Evolutionary conservation across 140 eudicot species (phyloP).

Genomic region (Anethum foeniculum): DNA sequence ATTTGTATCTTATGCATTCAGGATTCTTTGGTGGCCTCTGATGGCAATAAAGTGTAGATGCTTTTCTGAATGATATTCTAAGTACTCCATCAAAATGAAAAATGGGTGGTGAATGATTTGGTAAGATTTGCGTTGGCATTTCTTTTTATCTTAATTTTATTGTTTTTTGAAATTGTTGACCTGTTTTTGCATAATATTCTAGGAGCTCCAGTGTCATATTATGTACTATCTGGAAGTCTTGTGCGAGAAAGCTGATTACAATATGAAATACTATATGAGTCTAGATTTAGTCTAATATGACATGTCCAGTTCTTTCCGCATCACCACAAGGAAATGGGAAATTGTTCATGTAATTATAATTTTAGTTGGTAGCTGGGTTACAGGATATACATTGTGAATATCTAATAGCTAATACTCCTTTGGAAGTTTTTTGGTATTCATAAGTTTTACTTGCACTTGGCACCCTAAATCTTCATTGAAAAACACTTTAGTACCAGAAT

Average conservation of each 20-base stretch:
- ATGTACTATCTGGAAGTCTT: background rate
- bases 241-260: background rate
- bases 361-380: background rate
- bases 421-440: no score
- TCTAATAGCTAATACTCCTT: no score
- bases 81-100: constrained; percentile 18
- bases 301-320: background rate
- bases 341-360: background rate
- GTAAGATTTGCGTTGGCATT: constrained; percentile 21
- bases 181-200: background rate
- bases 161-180: background rate
- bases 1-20: background rate
- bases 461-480: no score
- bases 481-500: no score
- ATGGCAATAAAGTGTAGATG: constrained; percentile 18
- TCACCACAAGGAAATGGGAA: background rate
- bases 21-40: constrained; percentile 10
- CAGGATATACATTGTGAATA: background rate
- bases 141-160: background rate
- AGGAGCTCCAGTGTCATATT: background rate
- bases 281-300: background rate
- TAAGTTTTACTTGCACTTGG: no score
- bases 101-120: constrained; percentile 32
- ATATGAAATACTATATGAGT: background rate
- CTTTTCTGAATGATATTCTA: constrained; percentile 10